phyloP scores from a whole-genome alignment of 106 monocot genomes.

The Allium fistulosum region DNA sequence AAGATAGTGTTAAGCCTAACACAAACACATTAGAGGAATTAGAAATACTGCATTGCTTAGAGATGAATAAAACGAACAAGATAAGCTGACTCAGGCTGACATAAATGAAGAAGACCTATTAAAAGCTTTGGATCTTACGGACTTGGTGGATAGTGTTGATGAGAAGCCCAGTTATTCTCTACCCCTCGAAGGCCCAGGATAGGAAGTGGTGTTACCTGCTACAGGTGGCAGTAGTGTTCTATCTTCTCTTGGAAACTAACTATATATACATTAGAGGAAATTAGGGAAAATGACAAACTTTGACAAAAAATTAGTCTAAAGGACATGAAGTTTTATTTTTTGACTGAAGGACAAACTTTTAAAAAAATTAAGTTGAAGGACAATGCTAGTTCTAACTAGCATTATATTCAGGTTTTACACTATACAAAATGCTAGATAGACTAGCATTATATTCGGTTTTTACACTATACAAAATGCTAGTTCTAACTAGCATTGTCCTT shows the following conservation, averaged over 20 bases:
- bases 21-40: constrained; percentile 50
- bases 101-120: constrained; percentile 73
- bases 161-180: constrained; percentile 10
- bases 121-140: constrained; percentile 67
- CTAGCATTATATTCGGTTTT: too few relatives aligned
- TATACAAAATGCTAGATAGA: too few relatives aligned
- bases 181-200: constrained; percentile 80
- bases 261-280: too few relatives aligned
- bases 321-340: too few relatives aligned
- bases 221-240: constrained; percentile 61
- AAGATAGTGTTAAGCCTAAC: constrained; percentile 59
- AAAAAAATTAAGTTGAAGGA: too few relatives aligned
- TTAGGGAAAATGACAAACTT: too few relatives aligned
- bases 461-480: too few relatives aligned
- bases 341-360: too few relatives aligned
- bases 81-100: constrained; percentile 68
- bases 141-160: constrained; percentile 23
- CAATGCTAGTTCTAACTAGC: too few relatives aligned
- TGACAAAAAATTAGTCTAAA: too few relatives aligned
- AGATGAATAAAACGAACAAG: constrained; percentile 60
- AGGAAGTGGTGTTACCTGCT: constrained; percentile 78
- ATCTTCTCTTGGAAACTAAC: constrained; percentile 54
- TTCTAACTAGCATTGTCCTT: too few relatives aligned
- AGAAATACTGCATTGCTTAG: constrained; percentile 65
- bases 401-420: too few relatives aligned